phyloP scores from a whole-genome alignment of 441 rosid genomes.

The Euphorbia corollata region DNA sequence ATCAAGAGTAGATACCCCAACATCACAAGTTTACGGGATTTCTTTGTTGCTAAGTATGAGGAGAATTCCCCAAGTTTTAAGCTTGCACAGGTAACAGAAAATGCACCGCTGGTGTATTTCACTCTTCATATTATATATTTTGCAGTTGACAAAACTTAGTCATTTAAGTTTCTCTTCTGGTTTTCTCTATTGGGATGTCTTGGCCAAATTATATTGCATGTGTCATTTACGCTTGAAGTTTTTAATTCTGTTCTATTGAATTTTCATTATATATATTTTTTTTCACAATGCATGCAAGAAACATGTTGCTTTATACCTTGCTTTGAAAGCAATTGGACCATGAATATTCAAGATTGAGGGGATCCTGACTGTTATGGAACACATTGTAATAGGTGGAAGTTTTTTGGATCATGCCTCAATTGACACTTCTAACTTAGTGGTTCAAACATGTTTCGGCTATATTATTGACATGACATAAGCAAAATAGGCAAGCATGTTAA shows the following conservation, averaged over 20 bases:
- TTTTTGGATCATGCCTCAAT: background rate
- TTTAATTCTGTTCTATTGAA: background rate
- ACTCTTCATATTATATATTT: background rate
- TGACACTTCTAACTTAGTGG: background rate
- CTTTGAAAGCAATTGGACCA: background rate
- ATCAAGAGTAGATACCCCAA: conserved; percentile 90
- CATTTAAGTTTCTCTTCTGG: background rate
- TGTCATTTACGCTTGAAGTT: background rate
- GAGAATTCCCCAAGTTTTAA: conserved; percentile 84
- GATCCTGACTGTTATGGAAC: background rate
- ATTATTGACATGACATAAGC: background rate
- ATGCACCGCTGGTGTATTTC: background rate
- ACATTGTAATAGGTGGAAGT: background rate
- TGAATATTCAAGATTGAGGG: background rate
- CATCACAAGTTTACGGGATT: conserved; percentile 78
- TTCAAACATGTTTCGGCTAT: background rate
- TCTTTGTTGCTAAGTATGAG: conserved; percentile 78
- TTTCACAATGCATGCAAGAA: background rate
- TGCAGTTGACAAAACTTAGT: background rate
- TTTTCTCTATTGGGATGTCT: background rate
- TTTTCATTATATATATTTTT: background rate
- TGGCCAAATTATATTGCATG: background rate
- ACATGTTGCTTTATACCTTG: background rate
- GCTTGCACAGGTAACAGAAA: conserved; percentile 78
- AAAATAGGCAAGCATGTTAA: background rate